phyloP scores from a whole-genome alignment of 371 early-diverging fungal species.

The Lichtheimia hyalospora region DNA sequence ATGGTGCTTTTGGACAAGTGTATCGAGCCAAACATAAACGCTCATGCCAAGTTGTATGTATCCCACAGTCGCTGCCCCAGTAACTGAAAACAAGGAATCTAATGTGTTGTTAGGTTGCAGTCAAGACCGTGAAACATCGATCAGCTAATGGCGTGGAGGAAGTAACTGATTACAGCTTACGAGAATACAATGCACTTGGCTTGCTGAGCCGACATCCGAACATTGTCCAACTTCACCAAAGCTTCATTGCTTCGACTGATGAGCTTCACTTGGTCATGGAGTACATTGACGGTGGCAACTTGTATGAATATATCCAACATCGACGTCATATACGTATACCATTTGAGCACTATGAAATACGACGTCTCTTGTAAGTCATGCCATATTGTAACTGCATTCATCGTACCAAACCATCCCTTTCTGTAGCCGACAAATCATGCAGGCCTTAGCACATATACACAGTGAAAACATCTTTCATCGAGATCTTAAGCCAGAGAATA shows the following conservation, averaged over 20 bases:
- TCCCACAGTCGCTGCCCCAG: not conserved
- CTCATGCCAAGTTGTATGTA: slow-evolving; percentile 74
- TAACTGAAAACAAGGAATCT: not conserved
- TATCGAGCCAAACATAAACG: slow-evolving; percentile 71
- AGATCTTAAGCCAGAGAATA: slow-evolving; percentile 94
- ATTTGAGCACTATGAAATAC: slow-evolving; percentile 27
- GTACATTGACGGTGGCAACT: slow-evolving; percentile 86
- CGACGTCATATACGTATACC: slow-evolving; percentile 51
- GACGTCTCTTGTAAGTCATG: slow-evolving; percentile 31
- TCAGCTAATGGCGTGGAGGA: slow-evolving; percentile 80
- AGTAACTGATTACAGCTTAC: slow-evolving; percentile 52
- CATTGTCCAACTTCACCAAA: slow-evolving; percentile 83
- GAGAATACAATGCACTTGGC: slow-evolving; percentile 74
- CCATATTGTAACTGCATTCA: not conserved
- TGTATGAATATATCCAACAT: slow-evolving; percentile 84
- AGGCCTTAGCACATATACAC: slow-evolving; percentile 90
- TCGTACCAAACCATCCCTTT: not conserved
- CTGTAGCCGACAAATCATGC: slow-evolving; percentile 73
- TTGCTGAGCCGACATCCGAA: slow-evolving; percentile 74
- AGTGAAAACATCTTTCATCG: slow-evolving; percentile 90
- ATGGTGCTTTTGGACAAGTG: slow-evolving; percentile 94
- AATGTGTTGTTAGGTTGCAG: slow-evolving; percentile 71
- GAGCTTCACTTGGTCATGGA: slow-evolving; percentile 93
- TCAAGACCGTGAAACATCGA: slow-evolving; percentile 95
- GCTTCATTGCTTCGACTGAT: slow-evolving; percentile 74